Base-by-base conservation (phyloP, 805 yeast species). In the Kluyveromyces aestuarii region DNA sequence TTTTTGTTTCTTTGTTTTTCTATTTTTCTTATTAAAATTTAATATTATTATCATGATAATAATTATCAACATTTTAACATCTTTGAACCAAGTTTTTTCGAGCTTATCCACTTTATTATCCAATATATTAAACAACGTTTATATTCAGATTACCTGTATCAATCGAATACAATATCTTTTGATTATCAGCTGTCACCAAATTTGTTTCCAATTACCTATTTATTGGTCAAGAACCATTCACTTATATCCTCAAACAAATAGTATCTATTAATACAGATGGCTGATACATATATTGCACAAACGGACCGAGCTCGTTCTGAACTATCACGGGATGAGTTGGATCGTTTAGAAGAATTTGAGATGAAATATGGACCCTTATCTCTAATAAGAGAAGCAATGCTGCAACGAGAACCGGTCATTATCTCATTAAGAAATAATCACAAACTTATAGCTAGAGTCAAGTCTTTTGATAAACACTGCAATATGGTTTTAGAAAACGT, bases 401-500 rank as follows among this genome's bases (percentile, higher is more conserved):
- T 81, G 51, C 76, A 80, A 47, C 82, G 81, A 46, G 76, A 85
- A 2, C 87, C 88, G 25, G 87, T 93, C 5, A 77, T 93, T 50
- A 85, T 93, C 51, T 87, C 96, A 18, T 78, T 95, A 51, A 77
- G 99, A 61, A 93, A 93, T 65, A 90, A 91, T 66, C 96, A 90
- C 63, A 93, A 93, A 67, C 73, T 93, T 39, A 76, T 93, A 30
- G 96, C 90, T 1, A 80, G 87, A 55, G 93, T 93, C 45, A 86
- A 86, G 61, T 97, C 98, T 0, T 93, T 89, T 66, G 99, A 93
- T 64, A 81, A 96, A 62, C 99, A 93, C 68, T 84, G 96, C 53
- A 93, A 93, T 66, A 79, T 93, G 85, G 83, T 93, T 9, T 71
- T 93, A 51, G 96, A 87, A 60, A 87, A 89, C 58, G 97, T 91